These are phyloP conservation scores for Endotrypanum monterogeii DNA, from an alignment of 208 protist species.

Conservation along the genomic window DNA sequence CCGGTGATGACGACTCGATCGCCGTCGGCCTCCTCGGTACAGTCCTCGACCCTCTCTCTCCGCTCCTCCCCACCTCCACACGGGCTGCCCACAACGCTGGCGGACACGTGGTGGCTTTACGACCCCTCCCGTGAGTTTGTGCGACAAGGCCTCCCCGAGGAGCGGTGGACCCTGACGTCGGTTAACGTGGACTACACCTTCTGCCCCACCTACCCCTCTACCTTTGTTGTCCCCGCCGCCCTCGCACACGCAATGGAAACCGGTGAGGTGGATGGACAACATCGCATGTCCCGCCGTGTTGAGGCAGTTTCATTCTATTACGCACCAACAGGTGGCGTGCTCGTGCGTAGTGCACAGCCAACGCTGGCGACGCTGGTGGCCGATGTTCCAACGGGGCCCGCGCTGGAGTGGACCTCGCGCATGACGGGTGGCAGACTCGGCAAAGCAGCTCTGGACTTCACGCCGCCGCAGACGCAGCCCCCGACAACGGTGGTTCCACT, in stretches of 20 bases:
- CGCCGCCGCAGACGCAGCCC: not conserved
- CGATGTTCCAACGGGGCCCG: slow-evolving; percentile 10
- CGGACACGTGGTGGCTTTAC: slow-evolving; percentile 60
- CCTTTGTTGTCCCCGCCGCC: slow-evolving; percentile 46
- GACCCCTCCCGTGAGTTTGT: slow-evolving; percentile 36
- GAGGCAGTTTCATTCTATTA: slow-evolving; percentile 78
- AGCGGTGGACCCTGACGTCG: slow-evolving; percentile 36
- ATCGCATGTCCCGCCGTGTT: slow-evolving; percentile 62
- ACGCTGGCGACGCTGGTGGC: slow-evolving; percentile 27
- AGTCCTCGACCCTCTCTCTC: slow-evolving; percentile 1
- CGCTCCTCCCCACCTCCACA: not conserved
- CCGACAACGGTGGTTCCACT: slow-evolving; percentile 2
- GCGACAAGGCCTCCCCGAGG: slow-evolving; percentile 34
- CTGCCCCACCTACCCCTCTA: slow-evolving; percentile 52
- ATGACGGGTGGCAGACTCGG: slow-evolving; percentile 15
- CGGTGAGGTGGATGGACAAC: slow-evolving; percentile 20
- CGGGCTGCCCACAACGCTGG: slow-evolving; percentile 6
- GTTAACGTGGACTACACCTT: slow-evolving; percentile 40
- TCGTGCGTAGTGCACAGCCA: slow-evolving; percentile 80
- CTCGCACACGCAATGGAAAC: slow-evolving; percentile 24
- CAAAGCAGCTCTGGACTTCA: not conserved
- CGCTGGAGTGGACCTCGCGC: slow-evolving; percentile 17
- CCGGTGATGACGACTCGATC: not conserved
- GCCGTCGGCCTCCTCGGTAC: not conserved
- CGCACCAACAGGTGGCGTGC: slow-evolving; percentile 34